A percentile compares a stretch with the other conserved stretches of the same genome.
Conservation (phyloP, 352 stramenopile species). For the Phytophthora hibernalis region DNA sequence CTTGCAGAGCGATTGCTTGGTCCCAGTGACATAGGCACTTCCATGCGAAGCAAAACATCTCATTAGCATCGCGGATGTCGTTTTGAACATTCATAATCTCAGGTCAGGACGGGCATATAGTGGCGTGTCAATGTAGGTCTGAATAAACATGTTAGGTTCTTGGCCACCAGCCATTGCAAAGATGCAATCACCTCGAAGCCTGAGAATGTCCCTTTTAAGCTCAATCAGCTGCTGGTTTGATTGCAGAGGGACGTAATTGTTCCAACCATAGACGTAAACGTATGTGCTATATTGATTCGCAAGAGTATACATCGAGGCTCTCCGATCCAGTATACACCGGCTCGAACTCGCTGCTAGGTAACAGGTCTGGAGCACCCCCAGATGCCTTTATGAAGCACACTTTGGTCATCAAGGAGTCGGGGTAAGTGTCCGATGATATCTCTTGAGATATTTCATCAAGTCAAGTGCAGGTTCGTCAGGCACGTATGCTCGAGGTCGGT, state of each 20-base stretch:
- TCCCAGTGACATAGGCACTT: no score
- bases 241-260: background rate
- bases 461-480: background rate
- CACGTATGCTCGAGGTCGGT: background rate
- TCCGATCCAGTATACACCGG: background rate
- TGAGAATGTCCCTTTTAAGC: no score
- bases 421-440: background rate
- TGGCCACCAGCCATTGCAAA: no score
- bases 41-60: no score
- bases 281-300: background rate
- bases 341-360: background rate
- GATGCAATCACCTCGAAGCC: no score
- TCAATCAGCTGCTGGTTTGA: background rate
- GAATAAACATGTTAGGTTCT: no score
- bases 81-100: no score
- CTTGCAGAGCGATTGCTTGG: no score
- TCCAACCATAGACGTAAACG: conserved; percentile 1
- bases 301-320: conserved; percentile 1
- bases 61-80: no score
- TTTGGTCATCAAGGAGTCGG: background rate
- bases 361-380: background rate
- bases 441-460: no score
- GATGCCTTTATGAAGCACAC: background rate
- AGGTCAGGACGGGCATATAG: no score
- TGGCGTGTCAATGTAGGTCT: no score